These are phyloP conservation scores for Cytospora chrysosperma DNA, from an alignment of 2,329 filamentous ascomycete species.

Conservation along the genomic window DNA sequence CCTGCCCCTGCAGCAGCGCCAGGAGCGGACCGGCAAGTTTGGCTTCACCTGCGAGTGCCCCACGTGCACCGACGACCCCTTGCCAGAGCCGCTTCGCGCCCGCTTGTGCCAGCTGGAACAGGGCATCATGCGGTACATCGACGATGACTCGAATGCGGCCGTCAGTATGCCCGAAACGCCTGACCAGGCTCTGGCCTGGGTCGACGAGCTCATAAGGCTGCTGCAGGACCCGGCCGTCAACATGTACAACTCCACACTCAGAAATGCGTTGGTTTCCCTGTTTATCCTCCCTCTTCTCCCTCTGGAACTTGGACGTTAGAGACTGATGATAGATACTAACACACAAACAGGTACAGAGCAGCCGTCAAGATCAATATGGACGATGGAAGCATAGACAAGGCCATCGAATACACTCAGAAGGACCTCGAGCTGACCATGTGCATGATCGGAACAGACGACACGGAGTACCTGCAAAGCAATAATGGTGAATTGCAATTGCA, in stretches of 20 bases:
- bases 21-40: neutral
- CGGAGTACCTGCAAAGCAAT: neutral
- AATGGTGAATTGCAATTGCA: neutral
- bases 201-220: neutral
- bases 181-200: neutral
- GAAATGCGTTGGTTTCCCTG: neutral
- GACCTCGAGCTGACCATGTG: neutral
- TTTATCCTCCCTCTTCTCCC: neutral
- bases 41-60: conserved; percentile 6
- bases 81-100: neutral
- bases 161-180: neutral
- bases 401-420: neutral
- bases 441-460: neutral
- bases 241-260: neutral
- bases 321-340: neutral
- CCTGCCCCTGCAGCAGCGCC: neutral
- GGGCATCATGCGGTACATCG: neutral
- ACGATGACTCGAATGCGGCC: neutral
- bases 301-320: too few species aligned
- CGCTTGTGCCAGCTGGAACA: neutral
- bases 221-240: conserved; percentile 10
- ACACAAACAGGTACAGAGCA: neutral
- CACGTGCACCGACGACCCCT: neutral
- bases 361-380: neutral
- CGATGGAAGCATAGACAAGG: neutral